These are phyloP conservation scores for Fusarium multiceps DNA, from an alignment of 2,329 filamentous ascomycete genomes.

Conservation along the genomic window DNA sequence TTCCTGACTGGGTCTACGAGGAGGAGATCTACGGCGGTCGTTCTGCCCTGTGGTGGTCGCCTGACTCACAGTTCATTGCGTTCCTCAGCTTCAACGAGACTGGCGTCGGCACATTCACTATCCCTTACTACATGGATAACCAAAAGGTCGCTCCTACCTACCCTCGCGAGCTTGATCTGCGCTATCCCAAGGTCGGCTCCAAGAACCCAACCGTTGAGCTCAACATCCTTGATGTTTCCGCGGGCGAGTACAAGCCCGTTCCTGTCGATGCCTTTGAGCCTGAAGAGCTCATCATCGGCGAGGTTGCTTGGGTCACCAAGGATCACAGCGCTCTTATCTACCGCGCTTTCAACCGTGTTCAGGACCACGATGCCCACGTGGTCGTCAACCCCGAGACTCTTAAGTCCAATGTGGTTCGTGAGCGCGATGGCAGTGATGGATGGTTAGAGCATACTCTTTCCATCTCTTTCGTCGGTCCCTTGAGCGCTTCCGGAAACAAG, in stretches of 20 bases:
- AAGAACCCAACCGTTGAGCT: conserved; percentile 74
- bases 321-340: conserved; percentile 70
- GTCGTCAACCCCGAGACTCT: conserved; percentile 64
- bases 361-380: conserved; percentile 72
- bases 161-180: conserved; percentile 69
- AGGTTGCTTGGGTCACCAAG: conserved; percentile 75
- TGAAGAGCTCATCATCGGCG: conserved; percentile 73
- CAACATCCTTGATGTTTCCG: conserved; percentile 65
- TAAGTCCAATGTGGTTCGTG: conserved; percentile 60
- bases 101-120: conserved; percentile 72
- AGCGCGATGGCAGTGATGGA: conserved; percentile 68
- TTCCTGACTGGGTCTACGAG: conserved; percentile 87
- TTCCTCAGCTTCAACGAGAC: conserved; percentile 90
- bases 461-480: conserved; percentile 64
- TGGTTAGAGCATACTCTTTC: conserved; percentile 71
- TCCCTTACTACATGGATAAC: conserved; percentile 74
- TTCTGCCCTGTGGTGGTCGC: conserved; percentile 91
- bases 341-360: conserved; percentile 75
- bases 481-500: conserved; percentile 51
- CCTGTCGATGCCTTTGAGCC: conserved; percentile 67
- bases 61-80: conserved; percentile 85
- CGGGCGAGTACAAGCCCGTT: conserved; percentile 58
- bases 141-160: conserved; percentile 69
- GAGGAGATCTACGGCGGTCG: conserved; percentile 71
- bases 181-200: conserved; percentile 76